These are phyloP conservation scores for Penicillium brevicompactum DNA, from an alignment of 2,329 filamentous ascomycete genomes.

Conservation along the genomic window DNA sequence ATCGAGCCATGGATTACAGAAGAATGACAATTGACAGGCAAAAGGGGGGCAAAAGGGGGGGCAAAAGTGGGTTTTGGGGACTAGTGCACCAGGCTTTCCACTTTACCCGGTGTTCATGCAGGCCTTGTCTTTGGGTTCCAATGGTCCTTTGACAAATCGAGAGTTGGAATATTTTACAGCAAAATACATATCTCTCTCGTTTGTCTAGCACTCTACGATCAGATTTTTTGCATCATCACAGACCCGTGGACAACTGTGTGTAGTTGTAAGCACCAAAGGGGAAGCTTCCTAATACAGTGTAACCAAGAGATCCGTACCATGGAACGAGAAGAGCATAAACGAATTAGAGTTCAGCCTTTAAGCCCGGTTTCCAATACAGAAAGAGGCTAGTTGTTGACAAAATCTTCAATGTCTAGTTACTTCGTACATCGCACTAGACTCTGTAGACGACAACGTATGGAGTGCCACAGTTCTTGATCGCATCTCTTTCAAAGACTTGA, in stretches of 20 bases:
- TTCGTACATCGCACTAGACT: neutral
- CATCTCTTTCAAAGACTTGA: neutral
- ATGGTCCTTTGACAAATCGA: neutral
- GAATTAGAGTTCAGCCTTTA: neutral
- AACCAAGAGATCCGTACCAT: neutral
- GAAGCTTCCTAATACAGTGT: neutral
- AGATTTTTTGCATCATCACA: too few species aligned
- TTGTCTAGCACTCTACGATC: too few species aligned
- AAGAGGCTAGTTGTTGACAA: neutral
- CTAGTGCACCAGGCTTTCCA: neutral
- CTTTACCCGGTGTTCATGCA: neutral
- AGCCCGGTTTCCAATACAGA: neutral
- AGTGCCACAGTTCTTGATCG: neutral
- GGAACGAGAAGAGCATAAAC: neutral
- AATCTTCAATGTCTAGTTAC: neutral
- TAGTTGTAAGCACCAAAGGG: neutral
- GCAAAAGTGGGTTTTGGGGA: neutral
- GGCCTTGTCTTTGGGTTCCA: neutral
- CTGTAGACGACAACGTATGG: neutral
- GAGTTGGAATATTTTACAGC: neutral
- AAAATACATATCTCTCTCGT: neutral
- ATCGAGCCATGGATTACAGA: neutral
- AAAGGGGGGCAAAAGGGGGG: neutral
- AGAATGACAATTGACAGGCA: neutral
- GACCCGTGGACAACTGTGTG: neutral